phyloP scores from a whole-genome alignment of 768 basidiomycete species.

The Tricholoma sp. region DNA sequence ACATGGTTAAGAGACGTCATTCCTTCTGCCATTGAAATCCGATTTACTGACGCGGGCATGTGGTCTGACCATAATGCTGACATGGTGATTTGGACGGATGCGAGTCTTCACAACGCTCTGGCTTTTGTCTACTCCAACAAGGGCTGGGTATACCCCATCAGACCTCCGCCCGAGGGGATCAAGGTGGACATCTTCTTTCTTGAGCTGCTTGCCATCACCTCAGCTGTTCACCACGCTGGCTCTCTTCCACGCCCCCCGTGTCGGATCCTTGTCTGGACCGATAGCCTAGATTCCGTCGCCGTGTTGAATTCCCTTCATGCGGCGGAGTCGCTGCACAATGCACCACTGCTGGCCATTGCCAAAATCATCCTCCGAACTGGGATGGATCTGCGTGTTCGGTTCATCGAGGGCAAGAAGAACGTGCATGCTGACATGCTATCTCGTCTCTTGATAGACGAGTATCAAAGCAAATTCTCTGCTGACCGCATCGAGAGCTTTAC shows the following conservation, averaged over 20 bases:
- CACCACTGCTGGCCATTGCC: not conserved
- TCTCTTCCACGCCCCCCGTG: slow-evolving; percentile 7
- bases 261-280: slow-evolving; percentile 11
- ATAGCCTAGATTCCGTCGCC: slow-evolving; percentile 14
- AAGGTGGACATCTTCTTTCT: slow-evolving; percentile 4
- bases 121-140: not conserved
- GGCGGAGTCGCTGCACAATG: slow-evolving; percentile 3
- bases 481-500: slow-evolving; percentile 13
- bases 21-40: not conserved
- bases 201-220: slow-evolving; percentile 4
- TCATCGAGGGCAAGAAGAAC: slow-evolving; percentile 15
- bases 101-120: not conserved
- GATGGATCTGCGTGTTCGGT: slow-evolving; percentile 12
- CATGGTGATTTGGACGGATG: slow-evolving; percentile 4
- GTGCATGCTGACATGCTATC: slow-evolving; percentile 15
- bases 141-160: not conserved
- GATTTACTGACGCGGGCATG: not conserved
- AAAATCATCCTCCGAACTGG: slow-evolving; percentile 10
- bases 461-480: slow-evolving; percentile 9
- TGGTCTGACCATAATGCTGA: not conserved
- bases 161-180: not conserved
- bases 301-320: slow-evolving; percentile 8
- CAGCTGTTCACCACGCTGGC: slow-evolving; percentile 4
- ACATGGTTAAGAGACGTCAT: not conserved
- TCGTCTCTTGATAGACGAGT: slow-evolving; percentile 13